Evolutionary conservation across 306 rosid species (phyloP).

Genomic region (Ormosia emarginata): DNA sequence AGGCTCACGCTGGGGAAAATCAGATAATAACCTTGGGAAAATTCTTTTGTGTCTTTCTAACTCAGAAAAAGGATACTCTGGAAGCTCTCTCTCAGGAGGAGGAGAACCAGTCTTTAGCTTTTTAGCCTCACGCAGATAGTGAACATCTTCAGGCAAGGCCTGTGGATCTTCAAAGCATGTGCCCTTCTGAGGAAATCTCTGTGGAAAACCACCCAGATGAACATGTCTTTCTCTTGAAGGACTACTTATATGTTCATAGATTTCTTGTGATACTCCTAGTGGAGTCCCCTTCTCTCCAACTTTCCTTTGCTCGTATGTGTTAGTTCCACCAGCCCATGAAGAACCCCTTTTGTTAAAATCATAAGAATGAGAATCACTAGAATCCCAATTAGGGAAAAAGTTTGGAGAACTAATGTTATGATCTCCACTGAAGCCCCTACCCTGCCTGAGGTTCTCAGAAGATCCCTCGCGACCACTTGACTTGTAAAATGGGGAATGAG

Average conservation of each 20-base stretch:
- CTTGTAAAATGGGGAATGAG: conserved; percentile 54
- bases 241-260: conserved; percentile 48
- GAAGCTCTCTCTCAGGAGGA: conserved; percentile 72
- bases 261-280: conserved; percentile 47
- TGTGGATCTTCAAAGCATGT: conserved; percentile 56
- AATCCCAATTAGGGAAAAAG: conserved; percentile 39
- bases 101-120: conserved; percentile 54
- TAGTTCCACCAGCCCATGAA: conserved; percentile 50
- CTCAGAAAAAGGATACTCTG: conserved; percentile 66
- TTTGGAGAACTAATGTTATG: conserved; percentile 52
- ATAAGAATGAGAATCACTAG: conserved; percentile 57
- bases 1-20: conserved; percentile 44
- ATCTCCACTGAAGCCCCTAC: conserved; percentile 46
- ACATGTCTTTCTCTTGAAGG: conserved; percentile 60
- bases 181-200: conserved; percentile 47
- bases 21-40: conserved; percentile 46
- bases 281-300: conserved; percentile 56
- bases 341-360: conserved; percentile 43
- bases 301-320: conserved; percentile 53
- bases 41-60: conserved; percentile 58
- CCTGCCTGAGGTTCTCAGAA: conserved; percentile 47
- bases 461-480: conserved; percentile 53
- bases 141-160: conserved; percentile 61
- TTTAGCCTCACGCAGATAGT: conserved; percentile 56
- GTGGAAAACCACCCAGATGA: conserved; percentile 46